A percentile compares a stretch with the other conserved stretches of the same genome.
Evolutionary conservation across 345 rosid genomes (phyloP).

Genomic region (Hibiscus tridactylites): DNA sequence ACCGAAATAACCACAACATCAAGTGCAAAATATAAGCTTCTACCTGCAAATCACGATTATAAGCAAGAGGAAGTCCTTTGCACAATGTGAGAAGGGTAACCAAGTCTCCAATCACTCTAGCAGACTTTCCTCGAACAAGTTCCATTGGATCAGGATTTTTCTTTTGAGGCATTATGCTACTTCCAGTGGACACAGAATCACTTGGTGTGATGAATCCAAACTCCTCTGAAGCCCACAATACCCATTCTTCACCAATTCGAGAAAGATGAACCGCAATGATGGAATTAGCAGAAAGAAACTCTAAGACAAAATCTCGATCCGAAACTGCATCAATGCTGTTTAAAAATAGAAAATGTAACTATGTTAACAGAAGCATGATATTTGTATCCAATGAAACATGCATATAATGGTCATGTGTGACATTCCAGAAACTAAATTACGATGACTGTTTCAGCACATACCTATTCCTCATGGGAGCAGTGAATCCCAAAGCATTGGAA

Average conservation of each 20-base stretch:
- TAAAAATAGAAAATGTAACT: constrained; percentile 10
- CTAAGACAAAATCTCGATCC: constrained; percentile 83
- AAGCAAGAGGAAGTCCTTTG: constrained; percentile 96
- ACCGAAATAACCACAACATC: neutral
- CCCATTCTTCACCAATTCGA: constrained; percentile 98
- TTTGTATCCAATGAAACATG: no score
- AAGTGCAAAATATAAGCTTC: neutral
- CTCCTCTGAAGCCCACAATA: constrained; percentile 96
- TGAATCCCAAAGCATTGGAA: constrained; percentile 59
- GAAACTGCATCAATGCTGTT: constrained; percentile 92
- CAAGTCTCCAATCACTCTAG: constrained; percentile 70
- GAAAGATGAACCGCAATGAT: constrained; percentile 81
- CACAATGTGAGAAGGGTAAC: constrained; percentile 77
- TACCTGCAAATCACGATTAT: constrained; percentile 91
- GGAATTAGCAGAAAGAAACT: constrained; percentile 68
- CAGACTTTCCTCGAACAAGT: constrained; percentile 92
- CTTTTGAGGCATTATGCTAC: constrained; percentile 99
- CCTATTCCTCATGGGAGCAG: constrained; percentile 92
- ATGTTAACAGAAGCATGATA: neutral
- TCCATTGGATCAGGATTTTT: constrained; percentile 99
- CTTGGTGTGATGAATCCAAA: constrained; percentile 85
- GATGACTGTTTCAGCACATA: constrained; percentile 13
- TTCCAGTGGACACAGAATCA: constrained; percentile 86
- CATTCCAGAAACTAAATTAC: neutral
- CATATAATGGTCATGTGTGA: neutral